Evolutionary conservation across 192 early-diverging fungal species (phyloP).

Genomic region (Backusella tuberculispora): DNA sequence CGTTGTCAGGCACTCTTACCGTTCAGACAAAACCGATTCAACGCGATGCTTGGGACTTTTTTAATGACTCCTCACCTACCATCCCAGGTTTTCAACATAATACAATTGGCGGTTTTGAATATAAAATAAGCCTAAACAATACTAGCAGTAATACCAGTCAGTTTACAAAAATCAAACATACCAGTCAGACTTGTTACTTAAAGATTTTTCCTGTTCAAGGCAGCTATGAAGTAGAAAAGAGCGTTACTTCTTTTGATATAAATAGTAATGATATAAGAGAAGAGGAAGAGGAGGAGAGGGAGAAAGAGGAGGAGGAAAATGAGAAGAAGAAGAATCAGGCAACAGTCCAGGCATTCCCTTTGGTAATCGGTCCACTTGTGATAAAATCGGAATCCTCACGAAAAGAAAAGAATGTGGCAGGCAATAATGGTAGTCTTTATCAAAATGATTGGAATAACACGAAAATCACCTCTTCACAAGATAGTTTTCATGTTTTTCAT

Average conservation of each 20-base stretch:
- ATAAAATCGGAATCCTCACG: neutral
- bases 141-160: neutral
- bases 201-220: neutral
- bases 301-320: neutral
- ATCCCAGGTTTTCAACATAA: conserved; percentile 9
- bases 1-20: neutral
- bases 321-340: neutral
- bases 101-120: conserved; percentile 16
- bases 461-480: neutral
- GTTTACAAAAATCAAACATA: neutral
- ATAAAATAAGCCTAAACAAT: neutral
- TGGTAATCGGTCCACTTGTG: conserved; percentile 12
- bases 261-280: neutral
- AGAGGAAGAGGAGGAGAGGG: neutral
- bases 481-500: conserved; percentile 21
- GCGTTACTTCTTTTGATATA: too few relatives aligned
- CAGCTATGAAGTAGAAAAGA: too few relatives aligned
- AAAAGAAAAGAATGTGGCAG: neutral
- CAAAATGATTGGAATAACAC: conserved; percentile 9
- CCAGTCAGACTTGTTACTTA: neutral
- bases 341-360: conserved; percentile 3
- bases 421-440: neutral
- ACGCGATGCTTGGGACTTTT: conserved; percentile 19
- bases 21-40: conserved; percentile 3
- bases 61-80: neutral